Evolutionary conservation across 208 protist species (phyloP), one percentile per base, ranked within the genome.

Genomic region (Wallacemonas collosoma): DNA sequence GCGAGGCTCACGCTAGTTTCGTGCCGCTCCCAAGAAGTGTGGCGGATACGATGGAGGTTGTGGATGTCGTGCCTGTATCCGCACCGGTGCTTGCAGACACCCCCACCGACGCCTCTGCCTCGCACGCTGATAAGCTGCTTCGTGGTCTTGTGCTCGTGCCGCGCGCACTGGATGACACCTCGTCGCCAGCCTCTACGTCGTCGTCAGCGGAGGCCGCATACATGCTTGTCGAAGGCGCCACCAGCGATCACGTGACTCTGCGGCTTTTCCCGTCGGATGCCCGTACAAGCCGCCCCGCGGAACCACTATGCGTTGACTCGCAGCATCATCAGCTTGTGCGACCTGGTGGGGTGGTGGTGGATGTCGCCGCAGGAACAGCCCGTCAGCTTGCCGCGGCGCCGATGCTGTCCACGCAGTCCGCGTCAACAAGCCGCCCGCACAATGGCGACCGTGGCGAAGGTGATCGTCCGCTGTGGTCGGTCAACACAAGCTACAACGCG

Each of bases 251-350:
- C 41, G 35, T 68, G 47, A 40, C 44, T 50, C 39, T 75, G 12
- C 62, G 61, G 12, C 36, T 75, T 50, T 75, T 64, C 54, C 71
- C 35, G 4, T 8, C 70, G 15, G 43, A 40, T 26, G 26, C 63
- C 9, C 47, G 63, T 35, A 56, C 41, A 5, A 12, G 55, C n/a
- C 39, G 26, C 40, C 44, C 38, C 57, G 40, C 14, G 36, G 70
- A n/a, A 6, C 40, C 58, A 9, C 12, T 62, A 4, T 43, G 0
- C 40, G 60, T 74, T 17, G 71, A 68, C 26, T 38, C 41, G 5
- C 14, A 43, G 15, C 76, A 72, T 6, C 81, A 86, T 48, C 76
- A 86, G 63, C 72, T 86, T 3, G 47, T 86, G 36, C 62, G 73
- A 40, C 12, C 68, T 41, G 56, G 68, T 11, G 57, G 56, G 6